Evolutionary conservation across 1,284 basidiomycete genomes (phyloP), one percentile per base, ranked within the genome.

Genomic region (Cutaneotrichosporon sp.): DNA sequence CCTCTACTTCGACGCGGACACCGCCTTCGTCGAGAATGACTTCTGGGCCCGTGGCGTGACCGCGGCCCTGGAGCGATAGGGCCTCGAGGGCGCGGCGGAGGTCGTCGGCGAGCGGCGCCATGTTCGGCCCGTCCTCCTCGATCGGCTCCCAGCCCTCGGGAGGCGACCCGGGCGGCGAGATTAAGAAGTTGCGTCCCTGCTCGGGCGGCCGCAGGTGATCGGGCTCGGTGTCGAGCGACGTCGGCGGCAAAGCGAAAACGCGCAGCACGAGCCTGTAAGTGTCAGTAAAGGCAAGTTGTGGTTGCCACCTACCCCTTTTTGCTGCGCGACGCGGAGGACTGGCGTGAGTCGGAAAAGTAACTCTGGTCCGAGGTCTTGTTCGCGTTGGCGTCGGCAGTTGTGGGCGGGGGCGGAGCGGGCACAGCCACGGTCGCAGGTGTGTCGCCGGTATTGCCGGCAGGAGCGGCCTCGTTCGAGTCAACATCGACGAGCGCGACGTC

Each of bases 131-230:
- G 18, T 94, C 92, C 76, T 99, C 96, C 40, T 79, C 77, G 56
- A 92, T 83, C 26, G 83, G 90, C 68, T 96, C 91, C 94, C 94
- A 99, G 1, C 94, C 94, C 2, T 96, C 85, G 0, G 94, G 94
- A 0, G 96, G 94, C 0, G 90, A 93, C n/a, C 94, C 96, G 1
- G 96, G 96, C 1, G 94, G 94, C 0, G 92, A 97, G 63, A 98
- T 94, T 49, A 98, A 81, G 76, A 97, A 97, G 77, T 98, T 97
- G 77, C 90, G 90, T 64, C 90, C 87, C 36, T 84, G 68, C 0
- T 80, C 77, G 0, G 94, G 94, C 0, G 90, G 89, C 23, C 80
- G 81, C 42, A 97, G 81, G 63, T 86, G 58, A 21, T 61, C 58
- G 22, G 63, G 76, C 69, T 38, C 76, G 72, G 56, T 74, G 23